Percentiles rank a stretch among this genome's conserved stretches.
Conservation (phyloP, 257 asterid genomes). For the Cinchona pubescens region DNA sequence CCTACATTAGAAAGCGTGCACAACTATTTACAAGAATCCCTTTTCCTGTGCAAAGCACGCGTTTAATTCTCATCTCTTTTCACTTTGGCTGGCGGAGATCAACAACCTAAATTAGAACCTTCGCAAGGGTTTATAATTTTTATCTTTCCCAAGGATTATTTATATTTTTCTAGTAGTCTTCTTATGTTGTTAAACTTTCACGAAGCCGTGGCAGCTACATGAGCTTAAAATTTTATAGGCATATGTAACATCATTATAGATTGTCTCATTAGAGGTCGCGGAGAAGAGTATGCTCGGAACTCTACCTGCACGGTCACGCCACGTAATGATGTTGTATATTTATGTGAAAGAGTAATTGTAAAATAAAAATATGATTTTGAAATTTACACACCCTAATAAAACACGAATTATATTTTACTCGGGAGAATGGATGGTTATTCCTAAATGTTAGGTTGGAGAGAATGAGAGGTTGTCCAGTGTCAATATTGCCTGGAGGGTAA, state of each 20-base stretch:
- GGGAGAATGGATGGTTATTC: too few relatives aligned
- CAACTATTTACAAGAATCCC: background rate
- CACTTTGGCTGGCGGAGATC: background rate
- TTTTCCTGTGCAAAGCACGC: background rate
- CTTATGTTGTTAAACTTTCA: background rate
- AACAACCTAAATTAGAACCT: background rate
- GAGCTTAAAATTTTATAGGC: background rate
- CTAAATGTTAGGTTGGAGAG: too few relatives aligned
- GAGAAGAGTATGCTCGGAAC: too few relatives aligned
- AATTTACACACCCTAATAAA: too few relatives aligned
- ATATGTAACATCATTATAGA: background rate
- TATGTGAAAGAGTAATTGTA: too few relatives aligned
- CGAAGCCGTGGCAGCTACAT: background rate
- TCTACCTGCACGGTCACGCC: too few relatives aligned
- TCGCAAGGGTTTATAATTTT: background rate
- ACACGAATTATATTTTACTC: too few relatives aligned
- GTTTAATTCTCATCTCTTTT: background rate
- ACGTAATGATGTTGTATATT: too few relatives aligned
- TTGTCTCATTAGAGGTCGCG: too few relatives aligned
- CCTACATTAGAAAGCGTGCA: background rate
- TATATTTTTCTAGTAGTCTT: background rate
- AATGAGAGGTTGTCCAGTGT: too few relatives aligned
- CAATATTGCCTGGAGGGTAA: too few relatives aligned
- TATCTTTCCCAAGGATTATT: background rate
- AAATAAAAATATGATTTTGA: too few relatives aligned